These are phyloP conservation scores for Lasiosphaeria hispida DNA, from an alignment of 495 filamentous ascomycete genomes.

Conservation along the genomic window DNA sequence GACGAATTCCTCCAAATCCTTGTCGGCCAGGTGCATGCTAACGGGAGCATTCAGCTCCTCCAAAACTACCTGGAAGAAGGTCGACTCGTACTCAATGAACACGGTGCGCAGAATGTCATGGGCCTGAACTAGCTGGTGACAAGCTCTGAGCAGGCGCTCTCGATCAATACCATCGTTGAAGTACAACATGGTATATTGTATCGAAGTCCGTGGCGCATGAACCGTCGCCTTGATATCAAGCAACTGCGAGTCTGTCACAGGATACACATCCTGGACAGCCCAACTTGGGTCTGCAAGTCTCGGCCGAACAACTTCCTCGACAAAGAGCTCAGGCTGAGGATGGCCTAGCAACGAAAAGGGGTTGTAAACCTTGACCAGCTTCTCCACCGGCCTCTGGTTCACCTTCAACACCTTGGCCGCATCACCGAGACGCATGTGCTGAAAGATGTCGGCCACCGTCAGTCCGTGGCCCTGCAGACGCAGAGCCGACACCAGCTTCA, in stretches of 20 bases:
- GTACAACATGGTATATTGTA: conserved; percentile 41
- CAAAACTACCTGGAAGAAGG: conserved; percentile 32
- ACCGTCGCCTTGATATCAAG: conserved; percentile 60
- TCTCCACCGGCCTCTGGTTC: background rate
- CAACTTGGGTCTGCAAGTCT: conserved; percentile 13
- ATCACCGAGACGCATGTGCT: conserved; percentile 16
- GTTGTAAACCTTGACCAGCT: background rate
- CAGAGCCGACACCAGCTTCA: conserved; percentile 51
- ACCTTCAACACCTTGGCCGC: conserved; percentile 21
- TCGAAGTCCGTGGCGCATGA: conserved; percentile 45
- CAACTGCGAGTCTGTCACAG: conserved; percentile 43
- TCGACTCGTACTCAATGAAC: conserved; percentile 43
- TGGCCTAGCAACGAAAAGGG: conserved; percentile 17
- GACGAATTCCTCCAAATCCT: background rate
- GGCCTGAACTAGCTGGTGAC: conserved; percentile 45
- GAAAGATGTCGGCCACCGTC: conserved; percentile 20
- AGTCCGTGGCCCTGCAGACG: conserved; percentile 10
- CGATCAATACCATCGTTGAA: conserved; percentile 30
- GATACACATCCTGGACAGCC: conserved; percentile 21
- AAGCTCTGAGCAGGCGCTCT: conserved; percentile 28
- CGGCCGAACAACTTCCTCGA: conserved; percentile 11
- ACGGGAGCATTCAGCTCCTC: conserved; percentile 51
- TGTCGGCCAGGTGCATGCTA: conserved; percentile 44
- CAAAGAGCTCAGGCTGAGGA: background rate
- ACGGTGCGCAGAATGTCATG: conserved; percentile 71